Evolutionary conservation across 345 rosid genomes (phyloP).

Genomic region (Brassica incana): DNA sequence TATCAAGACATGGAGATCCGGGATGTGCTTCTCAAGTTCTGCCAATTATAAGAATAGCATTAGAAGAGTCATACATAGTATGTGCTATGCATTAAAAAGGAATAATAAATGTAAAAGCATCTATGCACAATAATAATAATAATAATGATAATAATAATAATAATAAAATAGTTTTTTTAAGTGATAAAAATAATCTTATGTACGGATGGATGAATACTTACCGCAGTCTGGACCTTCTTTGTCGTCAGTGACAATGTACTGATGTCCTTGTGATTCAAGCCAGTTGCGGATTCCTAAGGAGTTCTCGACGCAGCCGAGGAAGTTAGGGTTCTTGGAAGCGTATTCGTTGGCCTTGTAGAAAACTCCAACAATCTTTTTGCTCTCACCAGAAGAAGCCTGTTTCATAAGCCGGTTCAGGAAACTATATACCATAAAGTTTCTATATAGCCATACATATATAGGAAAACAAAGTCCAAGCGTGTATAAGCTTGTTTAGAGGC

Average conservation of each 20-base stretch:
- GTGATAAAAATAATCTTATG: not conserved
- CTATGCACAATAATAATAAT: too few species aligned
- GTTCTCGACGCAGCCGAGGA: conserved; percentile 75
- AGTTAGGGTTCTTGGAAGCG: conserved; percentile 72
- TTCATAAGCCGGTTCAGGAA: conserved; percentile 16
- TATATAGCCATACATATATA: not conserved
- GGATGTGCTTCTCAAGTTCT: conserved; percentile 58
- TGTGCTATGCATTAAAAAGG: not conserved
- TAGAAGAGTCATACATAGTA: not conserved
- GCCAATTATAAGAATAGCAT: not conserved
- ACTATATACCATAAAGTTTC: not conserved
- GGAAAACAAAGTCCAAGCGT: not conserved
- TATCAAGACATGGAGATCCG: conserved; percentile 83
- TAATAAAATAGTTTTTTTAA: too few species aligned
- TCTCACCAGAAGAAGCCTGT: conserved; percentile 68
- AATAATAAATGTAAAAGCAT: not conserved
- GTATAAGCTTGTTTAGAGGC: not conserved
- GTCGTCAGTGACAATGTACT: conserved; percentile 90
- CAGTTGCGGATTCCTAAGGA: conserved; percentile 76
- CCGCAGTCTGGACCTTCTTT: conserved; percentile 83
- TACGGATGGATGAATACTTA: conserved; percentile 12
- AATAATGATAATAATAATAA: too few species aligned
- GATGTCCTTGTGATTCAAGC: conserved; percentile 87
- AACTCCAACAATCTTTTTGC: conserved; percentile 93
- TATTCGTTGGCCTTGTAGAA: conserved; percentile 92